Percentiles rank a stretch among this genome's conserved stretches.
These are phyloP conservation scores for Lactarius hatsudake DNA, from an alignment of 768 basidiomycete genomes.

Conservation along the genomic window DNA sequence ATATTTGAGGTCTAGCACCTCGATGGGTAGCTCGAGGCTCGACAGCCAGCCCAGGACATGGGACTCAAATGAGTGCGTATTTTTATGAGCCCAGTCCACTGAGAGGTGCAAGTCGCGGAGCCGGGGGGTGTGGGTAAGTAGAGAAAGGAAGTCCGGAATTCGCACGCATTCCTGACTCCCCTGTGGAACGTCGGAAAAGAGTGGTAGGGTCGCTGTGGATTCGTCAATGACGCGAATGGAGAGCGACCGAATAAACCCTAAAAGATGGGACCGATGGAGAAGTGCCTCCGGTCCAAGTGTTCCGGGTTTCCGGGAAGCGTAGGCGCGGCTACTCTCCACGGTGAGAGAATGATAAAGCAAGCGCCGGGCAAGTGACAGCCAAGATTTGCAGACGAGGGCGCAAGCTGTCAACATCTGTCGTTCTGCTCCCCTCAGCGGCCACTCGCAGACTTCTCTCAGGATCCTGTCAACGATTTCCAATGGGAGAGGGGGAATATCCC, in stretches of 20 bases:
- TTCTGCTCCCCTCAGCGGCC: conserved; percentile 1
- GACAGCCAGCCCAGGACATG: conserved; percentile 15
- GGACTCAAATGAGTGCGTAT: conserved; percentile 4
- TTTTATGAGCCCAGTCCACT: conserved; percentile 10
- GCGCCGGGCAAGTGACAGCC: conserved; percentile 15
- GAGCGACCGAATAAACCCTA: conserved; percentile 10
- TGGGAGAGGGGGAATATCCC: conserved; percentile 3
- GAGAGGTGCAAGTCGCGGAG: conserved; percentile 8
- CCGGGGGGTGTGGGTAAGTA: conserved; percentile 9
- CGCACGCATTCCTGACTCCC: conserved; percentile 10
- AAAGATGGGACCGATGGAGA: conserved; percentile 9
- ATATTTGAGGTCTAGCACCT: conserved; percentile 18
- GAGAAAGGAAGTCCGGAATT: conserved; percentile 14
- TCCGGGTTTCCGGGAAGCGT: conserved; percentile 5
- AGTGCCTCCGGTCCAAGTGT: conserved; percentile 15
- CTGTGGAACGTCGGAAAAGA: background rate
- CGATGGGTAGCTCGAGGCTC: conserved; percentile 12
- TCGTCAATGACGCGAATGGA: conserved; percentile 17
- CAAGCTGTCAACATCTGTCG: conserved; percentile 7
- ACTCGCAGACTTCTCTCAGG: conserved; percentile 15
- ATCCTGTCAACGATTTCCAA: conserved; percentile 19
- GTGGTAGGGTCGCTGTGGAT: background rate
- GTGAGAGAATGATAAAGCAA: conserved; percentile 15
- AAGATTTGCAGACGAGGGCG: conserved; percentile 20
- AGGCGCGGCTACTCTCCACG: conserved; percentile 17